Base-by-base conservation (phyloP, 1,139 yeast species). In the Groenewaldozyma auringiensis region DNA sequence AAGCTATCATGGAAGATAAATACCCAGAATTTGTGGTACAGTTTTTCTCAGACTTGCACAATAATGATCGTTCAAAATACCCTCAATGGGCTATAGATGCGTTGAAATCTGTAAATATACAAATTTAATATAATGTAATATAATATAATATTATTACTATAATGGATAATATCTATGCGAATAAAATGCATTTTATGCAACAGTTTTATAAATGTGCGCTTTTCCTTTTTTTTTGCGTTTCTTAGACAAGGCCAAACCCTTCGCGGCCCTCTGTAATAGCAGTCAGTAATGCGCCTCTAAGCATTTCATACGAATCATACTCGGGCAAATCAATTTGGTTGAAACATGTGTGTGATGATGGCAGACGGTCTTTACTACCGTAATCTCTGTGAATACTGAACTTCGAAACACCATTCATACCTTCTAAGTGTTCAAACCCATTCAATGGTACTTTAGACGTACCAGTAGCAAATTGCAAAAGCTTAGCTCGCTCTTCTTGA, bases 191-290 rank as follows among this genome's bases (percentile, higher is more conserved):
- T 11, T 25, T 8, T 25, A 25, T 25, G 29, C 29, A 8, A 8
- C 11, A 25, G 6, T 25, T 25, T 25, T 17, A n/a, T 33, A 17
- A 9, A 13, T 13, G 13, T n/a, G n/a, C n/a, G n/a, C n/a, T n/a
- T n/a, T n/a, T n/a, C n/a, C n/a, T n/a, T n/a, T n/a, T 33, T 33
- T 17, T 14, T 6, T n/a, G 13, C 6, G 37, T 33, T 22, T 25
- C 40, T 49, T 58, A 71, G 32, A 89, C 94, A 62, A 85, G 76
- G 4, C 97, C 98, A 68, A 94, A 94, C 3, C 98, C 98, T 70
- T 86, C 96, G 59, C 85, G 84, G 14, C 98, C 98, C 64, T 92
- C 98, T 22, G 89, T 85, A 16, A 94, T 79, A 0, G 98, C 97
- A 58, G 84, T 66, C 55, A 89, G 68, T 50, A 94, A 66, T 1